A percentile compares a stretch with the other conserved stretches of the same genome.
phyloP scores from a whole-genome alignment of 805 yeast species.

The Wickerhamiella kurtzmanii region DNA sequence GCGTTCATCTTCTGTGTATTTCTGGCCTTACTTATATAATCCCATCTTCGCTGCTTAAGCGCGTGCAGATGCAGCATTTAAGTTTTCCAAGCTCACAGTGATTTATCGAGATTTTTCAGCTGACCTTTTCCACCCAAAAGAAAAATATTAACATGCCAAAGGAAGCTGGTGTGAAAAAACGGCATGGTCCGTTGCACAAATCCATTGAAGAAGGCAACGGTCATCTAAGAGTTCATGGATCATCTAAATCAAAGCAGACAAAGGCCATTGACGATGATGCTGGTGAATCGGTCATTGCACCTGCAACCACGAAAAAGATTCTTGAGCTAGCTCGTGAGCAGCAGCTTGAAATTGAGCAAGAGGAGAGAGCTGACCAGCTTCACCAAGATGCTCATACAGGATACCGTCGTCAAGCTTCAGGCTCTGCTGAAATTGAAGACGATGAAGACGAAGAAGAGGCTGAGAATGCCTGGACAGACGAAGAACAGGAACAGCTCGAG shows the following conservation, averaged over 20 bases:
- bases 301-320: slow-evolving; percentile 70
- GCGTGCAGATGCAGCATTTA: too few species aligned
- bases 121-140: neutral
- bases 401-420: neutral
- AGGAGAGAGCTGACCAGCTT: slow-evolving; percentile 22
- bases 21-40: too few species aligned
- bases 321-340: slow-evolving; percentile 83
- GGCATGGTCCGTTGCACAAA: slow-evolving; percentile 70
- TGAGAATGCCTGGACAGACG: slow-evolving; percentile 33
- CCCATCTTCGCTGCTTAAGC: too few species aligned
- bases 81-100: too few species aligned
- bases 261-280: slow-evolving; percentile 31
- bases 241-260: slow-evolving; percentile 21
- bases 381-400: neutral
- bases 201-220: slow-evolving; percentile 71
- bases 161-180: slow-evolving; percentile 33
- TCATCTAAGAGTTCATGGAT: slow-evolving; percentile 37
- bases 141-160: slow-evolving; percentile 16
- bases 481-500: slow-evolving; percentile 31
- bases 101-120: neutral
- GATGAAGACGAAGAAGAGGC: slow-evolving; percentile 44
- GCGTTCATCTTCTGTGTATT: too few species aligned
- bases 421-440: slow-evolving; percentile 9
- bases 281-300: slow-evolving; percentile 60
- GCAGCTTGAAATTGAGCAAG: slow-evolving; percentile 76